Evolutionary conservation across 257 asterid species (phyloP).

Genomic region (Marsdenia floribunda): DNA sequence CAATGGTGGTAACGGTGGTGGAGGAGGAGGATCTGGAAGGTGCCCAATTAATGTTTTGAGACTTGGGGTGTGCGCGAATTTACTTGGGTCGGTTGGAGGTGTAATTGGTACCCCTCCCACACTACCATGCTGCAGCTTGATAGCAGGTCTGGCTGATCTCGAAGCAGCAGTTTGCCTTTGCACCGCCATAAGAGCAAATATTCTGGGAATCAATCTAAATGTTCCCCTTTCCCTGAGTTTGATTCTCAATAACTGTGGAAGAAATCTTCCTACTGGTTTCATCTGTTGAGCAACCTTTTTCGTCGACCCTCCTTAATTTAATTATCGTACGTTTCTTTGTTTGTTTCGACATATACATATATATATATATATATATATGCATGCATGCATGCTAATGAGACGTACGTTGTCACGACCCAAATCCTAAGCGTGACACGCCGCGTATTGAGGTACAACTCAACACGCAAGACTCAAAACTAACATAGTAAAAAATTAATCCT

Average conservation of each 20-base stretch:
- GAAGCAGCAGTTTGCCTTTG: constrained; percentile 33
- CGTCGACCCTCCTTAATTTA: too few species aligned
- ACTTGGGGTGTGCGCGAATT: constrained; percentile 20
- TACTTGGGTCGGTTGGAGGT: constrained; percentile 25
- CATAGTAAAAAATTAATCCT: too few species aligned
- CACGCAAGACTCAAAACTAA: too few species aligned
- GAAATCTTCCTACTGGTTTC: constrained; percentile 3
- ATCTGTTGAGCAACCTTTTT: not conserved
- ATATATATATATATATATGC: too few species aligned
- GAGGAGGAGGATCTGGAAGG: constrained; percentile 3
- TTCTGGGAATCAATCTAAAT: constrained; percentile 17
- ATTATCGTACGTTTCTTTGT: too few species aligned
- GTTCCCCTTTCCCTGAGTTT: constrained; percentile 11
- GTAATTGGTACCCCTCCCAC: constrained; percentile 12
- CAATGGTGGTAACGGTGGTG: too few species aligned
- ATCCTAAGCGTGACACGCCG: too few species aligned
- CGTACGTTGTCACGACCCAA: too few species aligned
- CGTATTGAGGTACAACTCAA: too few species aligned
- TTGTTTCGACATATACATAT: too few species aligned
- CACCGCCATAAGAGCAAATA: constrained; percentile 27
- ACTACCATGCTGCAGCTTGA: constrained; percentile 15
- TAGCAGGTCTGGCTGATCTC: constrained; percentile 19
- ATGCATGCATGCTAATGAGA: not conserved
- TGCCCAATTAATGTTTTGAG: constrained; percentile 25
- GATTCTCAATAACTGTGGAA: constrained; percentile 24